These are phyloP conservation scores for Sphaerobolus stellatus DNA, from an alignment of 1,284 basidiomycete genomes.

Conservation along the genomic window DNA sequence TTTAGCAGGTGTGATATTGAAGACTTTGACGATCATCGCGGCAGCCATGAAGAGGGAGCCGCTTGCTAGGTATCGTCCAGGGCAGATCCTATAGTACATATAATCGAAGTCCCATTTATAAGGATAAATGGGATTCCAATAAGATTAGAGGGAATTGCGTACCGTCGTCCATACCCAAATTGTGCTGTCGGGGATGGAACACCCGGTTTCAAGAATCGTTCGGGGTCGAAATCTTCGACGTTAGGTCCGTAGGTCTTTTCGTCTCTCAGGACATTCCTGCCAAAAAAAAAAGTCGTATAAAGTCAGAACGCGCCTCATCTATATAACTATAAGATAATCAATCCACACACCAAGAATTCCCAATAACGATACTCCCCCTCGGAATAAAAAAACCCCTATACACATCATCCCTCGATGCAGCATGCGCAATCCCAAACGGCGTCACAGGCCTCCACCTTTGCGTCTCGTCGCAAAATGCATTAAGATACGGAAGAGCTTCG, in stretches of 20 bases:
- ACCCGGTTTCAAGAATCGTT: background rate
- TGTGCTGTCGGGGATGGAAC: background rate
- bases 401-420: conserved; percentile 25
- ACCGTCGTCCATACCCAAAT: background rate
- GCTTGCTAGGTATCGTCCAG: background rate
- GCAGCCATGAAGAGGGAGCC: background rate
- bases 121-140: background rate
- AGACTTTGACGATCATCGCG: background rate
- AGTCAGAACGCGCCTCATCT: too few relatives aligned
- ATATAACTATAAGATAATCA: conserved; percentile 5
- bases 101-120: too few relatives aligned
- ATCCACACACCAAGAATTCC: conserved; percentile 25
- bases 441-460: conserved; percentile 29
- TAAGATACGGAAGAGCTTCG: conserved; percentile 25
- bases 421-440: conserved; percentile 21
- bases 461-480: conserved; percentile 27
- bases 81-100: background rate
- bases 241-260: background rate
- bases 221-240: background rate
- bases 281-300: background rate
- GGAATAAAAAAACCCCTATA: conserved; percentile 38
- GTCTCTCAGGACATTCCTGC: background rate
- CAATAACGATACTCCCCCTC: conserved; percentile 34
- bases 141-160: background rate
- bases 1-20: background rate